Conservation (phyloP, 495 filamentous ascomycete genomes). For the Xylaria palmicola region DNA sequence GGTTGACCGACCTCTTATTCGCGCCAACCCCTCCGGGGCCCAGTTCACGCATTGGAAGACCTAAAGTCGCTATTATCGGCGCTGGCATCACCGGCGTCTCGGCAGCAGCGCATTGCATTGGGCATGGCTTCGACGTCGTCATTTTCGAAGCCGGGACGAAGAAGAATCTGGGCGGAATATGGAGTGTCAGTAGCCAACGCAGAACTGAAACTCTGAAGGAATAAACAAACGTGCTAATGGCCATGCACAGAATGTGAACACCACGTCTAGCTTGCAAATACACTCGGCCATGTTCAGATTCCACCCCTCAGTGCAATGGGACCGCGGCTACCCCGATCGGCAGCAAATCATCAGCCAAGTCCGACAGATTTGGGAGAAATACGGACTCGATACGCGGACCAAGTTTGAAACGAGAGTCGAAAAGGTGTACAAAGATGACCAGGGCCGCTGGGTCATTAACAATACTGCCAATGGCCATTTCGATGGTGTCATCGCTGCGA, state of each 20-base stretch:
- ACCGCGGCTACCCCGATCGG: slow-evolving; percentile 71
- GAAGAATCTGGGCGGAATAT: slow-evolving; percentile 74
- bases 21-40: slow-evolving; percentile 67
- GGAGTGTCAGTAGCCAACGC: slow-evolving; percentile 59
- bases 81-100: slow-evolving; percentile 82
- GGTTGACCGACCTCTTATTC: slow-evolving; percentile 62
- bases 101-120: slow-evolving; percentile 79
- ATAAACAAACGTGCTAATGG: neutral
- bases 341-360: slow-evolving; percentile 72
- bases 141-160: slow-evolving; percentile 71
- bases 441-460: slow-evolving; percentile 80
- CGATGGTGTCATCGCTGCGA: slow-evolving; percentile 72
- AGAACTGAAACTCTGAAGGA: neutral
- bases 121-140: slow-evolving; percentile 79
- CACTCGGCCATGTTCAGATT: slow-evolving; percentile 88
- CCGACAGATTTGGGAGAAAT: slow-evolving; percentile 69
- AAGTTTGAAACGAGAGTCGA: slow-evolving; percentile 68
- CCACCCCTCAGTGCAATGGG: slow-evolving; percentile 74
- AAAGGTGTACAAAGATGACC: slow-evolving; percentile 64
- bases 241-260: slow-evolving; percentile 66
- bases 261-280: slow-evolving; percentile 77
- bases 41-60: slow-evolving; percentile 49
- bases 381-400: slow-evolving; percentile 68
- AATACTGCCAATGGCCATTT: slow-evolving; percentile 64
- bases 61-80: slow-evolving; percentile 77